phyloP scores from a whole-genome alignment of 164 flowering plant species.

The Kingdonia uniflora region DNA sequence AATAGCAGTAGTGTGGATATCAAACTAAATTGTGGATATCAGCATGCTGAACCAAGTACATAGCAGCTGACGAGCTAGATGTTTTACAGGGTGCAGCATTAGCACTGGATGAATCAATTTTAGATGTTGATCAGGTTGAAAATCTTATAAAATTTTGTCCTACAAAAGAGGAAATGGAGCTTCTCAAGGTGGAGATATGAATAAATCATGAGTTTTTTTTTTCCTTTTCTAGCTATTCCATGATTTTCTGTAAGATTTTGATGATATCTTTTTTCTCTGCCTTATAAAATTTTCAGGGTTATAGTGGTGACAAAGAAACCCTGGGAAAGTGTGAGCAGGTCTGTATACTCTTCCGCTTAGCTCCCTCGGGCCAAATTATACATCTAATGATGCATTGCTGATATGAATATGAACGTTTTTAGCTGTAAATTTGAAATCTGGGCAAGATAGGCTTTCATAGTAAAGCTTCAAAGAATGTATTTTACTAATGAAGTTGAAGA shows the following conservation, averaged over 20 bases:
- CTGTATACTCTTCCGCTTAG: constrained; percentile 4
- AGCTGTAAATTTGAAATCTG: too few species aligned
- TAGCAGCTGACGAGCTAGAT: constrained; percentile 1
- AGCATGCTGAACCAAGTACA: too few species aligned
- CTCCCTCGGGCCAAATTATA: too few species aligned
- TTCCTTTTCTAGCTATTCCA: too few species aligned
- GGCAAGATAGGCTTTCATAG: too few species aligned
- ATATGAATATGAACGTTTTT: not conserved
- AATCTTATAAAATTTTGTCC: constrained; percentile 95
- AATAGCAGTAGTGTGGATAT: too few species aligned
- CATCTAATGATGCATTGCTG: constrained; percentile 1
- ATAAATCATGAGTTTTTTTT: too few species aligned
- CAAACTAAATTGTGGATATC: too few species aligned
- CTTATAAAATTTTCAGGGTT: constrained; percentile 28
- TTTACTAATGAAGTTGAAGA: too few species aligned
- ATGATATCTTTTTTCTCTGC: not conserved
- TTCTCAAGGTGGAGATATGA: constrained; percentile 56
- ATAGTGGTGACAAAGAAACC: constrained; percentile 63
- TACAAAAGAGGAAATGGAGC: constrained; percentile 97
- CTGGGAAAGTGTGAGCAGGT: constrained; percentile 98
- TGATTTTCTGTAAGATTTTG: too few species aligned
- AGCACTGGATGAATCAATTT: constrained; percentile 81
- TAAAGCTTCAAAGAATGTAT: too few species aligned
- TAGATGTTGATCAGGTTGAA: constrained; percentile 95
- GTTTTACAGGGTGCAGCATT: constrained; percentile 71